Conservation (phyloP, 2,329 filamentous ascomycete genomes). For the Tolypocladium paradoxum region DNA sequence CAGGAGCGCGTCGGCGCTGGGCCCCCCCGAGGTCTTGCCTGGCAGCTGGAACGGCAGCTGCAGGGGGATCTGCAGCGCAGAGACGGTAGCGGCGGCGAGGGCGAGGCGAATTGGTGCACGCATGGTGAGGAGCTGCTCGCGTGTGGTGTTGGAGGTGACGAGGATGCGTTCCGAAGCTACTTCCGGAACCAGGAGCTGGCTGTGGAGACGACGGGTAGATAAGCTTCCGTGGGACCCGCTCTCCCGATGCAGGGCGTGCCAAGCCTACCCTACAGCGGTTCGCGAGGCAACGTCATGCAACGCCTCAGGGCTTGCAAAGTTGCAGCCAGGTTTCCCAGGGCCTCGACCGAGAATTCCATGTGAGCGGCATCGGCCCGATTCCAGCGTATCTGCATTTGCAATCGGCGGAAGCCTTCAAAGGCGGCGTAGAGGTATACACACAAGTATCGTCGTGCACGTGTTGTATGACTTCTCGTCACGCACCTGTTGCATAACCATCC, state of each 20-base stretch:
- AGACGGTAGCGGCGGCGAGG: not conserved
- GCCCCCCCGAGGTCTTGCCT: not conserved
- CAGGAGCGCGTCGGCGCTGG: slow-evolving; percentile 14
- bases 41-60: not conserved
- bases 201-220: not conserved
- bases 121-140: not conserved
- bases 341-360: too few species aligned
- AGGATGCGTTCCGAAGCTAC: not conserved
- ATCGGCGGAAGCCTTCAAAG: too few species aligned
- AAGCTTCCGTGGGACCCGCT: not conserved
- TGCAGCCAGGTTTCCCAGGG: too few species aligned
- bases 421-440: too few species aligned
- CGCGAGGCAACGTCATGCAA: too few species aligned
- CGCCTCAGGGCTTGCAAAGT: too few species aligned
- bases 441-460: too few species aligned
- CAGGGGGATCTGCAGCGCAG: slow-evolving; percentile 1
- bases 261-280: not conserved
- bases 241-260: not conserved
- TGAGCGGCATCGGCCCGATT: too few species aligned
- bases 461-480: too few species aligned
- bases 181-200: not conserved
- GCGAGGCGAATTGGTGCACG: not conserved
- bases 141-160: not conserved
- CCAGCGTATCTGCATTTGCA: too few species aligned
- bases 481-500: too few species aligned